Conservation (phyloP, 495 filamentous ascomycete species). For the Hyaloscypha bicolor region DNA sequence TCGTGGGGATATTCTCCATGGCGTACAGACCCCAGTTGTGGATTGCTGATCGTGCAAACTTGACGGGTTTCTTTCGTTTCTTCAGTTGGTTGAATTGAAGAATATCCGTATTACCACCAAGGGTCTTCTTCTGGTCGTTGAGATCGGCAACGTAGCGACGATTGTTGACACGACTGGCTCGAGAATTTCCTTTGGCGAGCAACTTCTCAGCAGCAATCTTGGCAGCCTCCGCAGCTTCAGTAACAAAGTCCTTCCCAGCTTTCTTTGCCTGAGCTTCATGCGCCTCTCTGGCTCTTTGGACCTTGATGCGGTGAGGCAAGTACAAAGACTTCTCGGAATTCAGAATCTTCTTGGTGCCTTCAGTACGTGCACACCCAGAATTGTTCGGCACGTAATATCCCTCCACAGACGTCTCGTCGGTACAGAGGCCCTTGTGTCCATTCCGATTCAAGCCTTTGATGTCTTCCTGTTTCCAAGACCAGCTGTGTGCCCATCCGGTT, state of each 20-base stretch:
- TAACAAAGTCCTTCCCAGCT: conserved; percentile 64
- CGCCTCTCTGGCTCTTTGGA: conserved; percentile 86
- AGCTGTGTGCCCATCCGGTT: conserved; percentile 59
- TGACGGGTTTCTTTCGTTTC: conserved; percentile 98
- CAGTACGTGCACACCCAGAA: conserved; percentile 85
- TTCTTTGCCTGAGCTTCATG: conserved; percentile 78
- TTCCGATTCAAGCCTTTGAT: conserved; percentile 77
- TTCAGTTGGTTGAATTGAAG: conserved; percentile 98
- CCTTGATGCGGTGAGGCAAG: conserved; percentile 93
- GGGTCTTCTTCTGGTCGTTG: conserved; percentile 86
- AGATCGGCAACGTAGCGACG: conserved; percentile 92
- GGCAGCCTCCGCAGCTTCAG: conserved; percentile 67
- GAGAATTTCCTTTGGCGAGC: conserved; percentile 74
- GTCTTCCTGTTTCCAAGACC: conserved; percentile 90
- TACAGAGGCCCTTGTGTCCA: conserved; percentile 25
- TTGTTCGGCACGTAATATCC: conserved; percentile 90
- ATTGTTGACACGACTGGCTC: conserved; percentile 92
- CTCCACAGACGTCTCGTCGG: conserved; percentile 55
- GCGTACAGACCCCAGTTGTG: conserved; percentile 99
- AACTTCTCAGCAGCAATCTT: conserved; percentile 78
- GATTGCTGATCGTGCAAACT: conserved; percentile 96
- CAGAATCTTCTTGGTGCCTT: conserved; percentile 90
- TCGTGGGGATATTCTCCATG: conserved; percentile 93
- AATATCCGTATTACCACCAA: conserved; percentile 83
- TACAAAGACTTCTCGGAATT: conserved; percentile 98